Conservation (phyloP, 768 basidiomycete genomes). For the Boletus sensibilis region DNA sequence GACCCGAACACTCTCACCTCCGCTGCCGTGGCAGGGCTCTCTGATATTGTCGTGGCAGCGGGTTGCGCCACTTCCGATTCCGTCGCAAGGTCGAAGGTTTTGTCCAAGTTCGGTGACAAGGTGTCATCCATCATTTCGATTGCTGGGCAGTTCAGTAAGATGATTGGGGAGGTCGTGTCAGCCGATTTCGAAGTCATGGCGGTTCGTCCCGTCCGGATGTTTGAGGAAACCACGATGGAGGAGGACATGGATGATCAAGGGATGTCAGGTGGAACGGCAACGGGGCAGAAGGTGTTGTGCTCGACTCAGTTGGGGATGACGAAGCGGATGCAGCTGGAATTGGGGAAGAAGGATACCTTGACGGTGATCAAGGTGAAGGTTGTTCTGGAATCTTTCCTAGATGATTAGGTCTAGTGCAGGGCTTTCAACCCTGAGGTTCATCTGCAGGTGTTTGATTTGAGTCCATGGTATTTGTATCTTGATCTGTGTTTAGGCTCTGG, state of each 20-base stretch:
- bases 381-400: constrained; percentile 10
- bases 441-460: background rate
- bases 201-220: background rate
- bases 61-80: constrained; percentile 1
- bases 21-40: background rate
- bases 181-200: constrained; percentile 8
- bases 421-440: background rate
- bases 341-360: background rate
- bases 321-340: constrained; percentile 1
- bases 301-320: constrained; percentile 15
- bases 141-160: constrained; percentile 4
- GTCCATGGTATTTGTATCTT: background rate
- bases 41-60: constrained; percentile 9
- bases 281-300: constrained; percentile 11
- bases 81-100: background rate
- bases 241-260: background rate
- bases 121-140: constrained; percentile 3
- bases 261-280: background rate
- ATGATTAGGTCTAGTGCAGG: background rate
- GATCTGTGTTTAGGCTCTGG: background rate
- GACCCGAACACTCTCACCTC: background rate
- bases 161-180: constrained; percentile 5
- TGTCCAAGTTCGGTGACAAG: constrained; percentile 1
- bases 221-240: constrained; percentile 14
- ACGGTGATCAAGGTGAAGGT: constrained; percentile 11